A percentile compares a stretch with the other conserved stretches of the same genome.
phyloP scores from a whole-genome alignment of 192 early-diverging fungal species.

The Backusella mclennaniae region DNA sequence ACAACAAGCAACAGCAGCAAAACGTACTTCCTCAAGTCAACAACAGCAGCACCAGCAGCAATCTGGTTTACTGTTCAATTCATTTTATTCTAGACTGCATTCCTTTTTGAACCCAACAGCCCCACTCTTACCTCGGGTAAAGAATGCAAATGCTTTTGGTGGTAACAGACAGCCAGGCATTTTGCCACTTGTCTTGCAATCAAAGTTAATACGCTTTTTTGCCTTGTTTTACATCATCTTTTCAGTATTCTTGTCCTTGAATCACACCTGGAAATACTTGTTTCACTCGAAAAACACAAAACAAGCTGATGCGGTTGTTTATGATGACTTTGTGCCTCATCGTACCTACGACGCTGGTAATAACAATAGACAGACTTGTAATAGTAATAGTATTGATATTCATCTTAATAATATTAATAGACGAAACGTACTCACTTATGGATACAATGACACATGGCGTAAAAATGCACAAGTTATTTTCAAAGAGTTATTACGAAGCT shows the following conservation, averaged over 20 bases:
- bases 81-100: neutral
- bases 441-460: slow-evolving; percentile 30
- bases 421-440: slow-evolving; percentile 23
- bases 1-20: neutral
- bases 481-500: slow-evolving; percentile 24
- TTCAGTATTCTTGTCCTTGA: slow-evolving; percentile 27
- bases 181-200: slow-evolving; percentile 5
- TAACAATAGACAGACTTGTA: neutral
- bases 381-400: too few species aligned
- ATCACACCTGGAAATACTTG: slow-evolving; percentile 25
- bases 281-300: neutral
- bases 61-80: neutral
- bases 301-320: neutral
- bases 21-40: neutral
- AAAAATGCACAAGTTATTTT: slow-evolving; percentile 37
- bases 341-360: slow-evolving; percentile 35
- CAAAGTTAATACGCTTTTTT: slow-evolving; percentile 15
- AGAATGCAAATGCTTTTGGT: slow-evolving; percentile 29
- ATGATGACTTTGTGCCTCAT: slow-evolving; percentile 26
- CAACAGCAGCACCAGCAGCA: neutral
- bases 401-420: neutral
- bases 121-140: slow-evolving; percentile 30
- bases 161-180: slow-evolving; percentile 6
- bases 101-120: slow-evolving; percentile 17
- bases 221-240: slow-evolving; percentile 27